Conservation (phyloP, 2,329 filamentous ascomycete species). For the Verticillium klebahnii region DNA sequence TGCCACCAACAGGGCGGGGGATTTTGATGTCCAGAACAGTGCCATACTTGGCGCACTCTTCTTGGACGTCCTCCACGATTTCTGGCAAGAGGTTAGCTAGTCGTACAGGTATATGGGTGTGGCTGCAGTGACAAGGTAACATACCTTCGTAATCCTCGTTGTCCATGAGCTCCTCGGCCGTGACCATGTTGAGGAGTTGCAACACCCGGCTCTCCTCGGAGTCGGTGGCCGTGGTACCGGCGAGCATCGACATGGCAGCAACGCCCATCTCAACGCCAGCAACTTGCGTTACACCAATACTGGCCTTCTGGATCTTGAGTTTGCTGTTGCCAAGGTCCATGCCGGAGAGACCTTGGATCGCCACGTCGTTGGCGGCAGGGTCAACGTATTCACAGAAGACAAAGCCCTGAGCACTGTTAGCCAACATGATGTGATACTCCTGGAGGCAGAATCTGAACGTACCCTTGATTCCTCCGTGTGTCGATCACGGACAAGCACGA, state of each 20-base stretch:
- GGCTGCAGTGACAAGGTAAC: neutral
- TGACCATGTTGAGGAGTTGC: conserved; percentile 98
- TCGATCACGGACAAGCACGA: conserved; percentile 82
- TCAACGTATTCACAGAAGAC: conserved; percentile 95
- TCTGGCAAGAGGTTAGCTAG: conserved; percentile 47
- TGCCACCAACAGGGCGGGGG: conserved; percentile 78
- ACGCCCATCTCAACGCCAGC: conserved; percentile 91
- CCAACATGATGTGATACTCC: neutral
- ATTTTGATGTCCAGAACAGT: conserved; percentile 85
- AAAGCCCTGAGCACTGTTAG: conserved; percentile 62
- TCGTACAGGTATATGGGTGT: neutral
- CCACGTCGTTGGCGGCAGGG: conserved; percentile 70
- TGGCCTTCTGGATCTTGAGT: conserved; percentile 82
- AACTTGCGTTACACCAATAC: conserved; percentile 90
- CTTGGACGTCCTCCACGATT: conserved; percentile 90
- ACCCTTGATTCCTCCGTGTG: conserved; percentile 83
- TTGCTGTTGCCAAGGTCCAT: conserved; percentile 89
- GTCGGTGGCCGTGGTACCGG: conserved; percentile 77
- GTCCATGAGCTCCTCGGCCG: conserved; percentile 88
- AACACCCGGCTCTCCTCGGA: conserved; percentile 79
- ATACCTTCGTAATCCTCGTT: conserved; percentile 92
- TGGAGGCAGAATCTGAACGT: conserved; percentile 29
- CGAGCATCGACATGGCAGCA: conserved; percentile 96
- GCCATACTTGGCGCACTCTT: conserved; percentile 92
- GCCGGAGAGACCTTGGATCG: conserved; percentile 84